Percentiles rank a stretch among this genome's conserved stretches.
phyloP scores from a whole-genome alignment of 768 basidiomycete species.

The Lentinula edodes region DNA sequence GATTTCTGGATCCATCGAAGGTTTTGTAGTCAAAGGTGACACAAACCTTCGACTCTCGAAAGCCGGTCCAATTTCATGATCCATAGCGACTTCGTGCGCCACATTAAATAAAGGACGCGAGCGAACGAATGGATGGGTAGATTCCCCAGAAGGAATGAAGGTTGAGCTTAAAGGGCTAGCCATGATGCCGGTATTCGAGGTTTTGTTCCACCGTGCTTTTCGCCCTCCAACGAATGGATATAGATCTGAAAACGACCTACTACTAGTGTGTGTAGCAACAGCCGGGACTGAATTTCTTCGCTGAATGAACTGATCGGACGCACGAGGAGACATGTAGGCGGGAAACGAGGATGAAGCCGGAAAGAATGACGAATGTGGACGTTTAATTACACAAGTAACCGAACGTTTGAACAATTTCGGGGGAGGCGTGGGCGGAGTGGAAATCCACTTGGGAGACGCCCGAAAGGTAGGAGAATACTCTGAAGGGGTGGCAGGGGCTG shows the following conservation, averaged over 20 bases:
- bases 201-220: neutral
- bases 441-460: conserved; percentile 47
- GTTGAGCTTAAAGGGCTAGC: neutral
- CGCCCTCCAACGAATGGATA: neutral
- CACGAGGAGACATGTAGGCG: conserved; percentile 29
- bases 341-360: conserved; percentile 45
- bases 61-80: neutral
- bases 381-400: conserved; percentile 25
- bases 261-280: conserved; percentile 17
- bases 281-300: conserved; percentile 39
- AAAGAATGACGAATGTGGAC: conserved; percentile 23
- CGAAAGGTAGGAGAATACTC: neutral
- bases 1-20: conserved; percentile 7
- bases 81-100: neutral
- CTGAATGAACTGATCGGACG: conserved; percentile 21
- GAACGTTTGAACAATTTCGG: conserved; percentile 33
- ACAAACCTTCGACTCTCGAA: neutral
- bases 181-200: neutral
- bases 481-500: conserved; percentile 19
- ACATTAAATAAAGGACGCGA: neutral
- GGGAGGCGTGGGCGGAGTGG: conserved; percentile 55
- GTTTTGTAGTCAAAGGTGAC: neutral
- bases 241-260: neutral
- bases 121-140: neutral
- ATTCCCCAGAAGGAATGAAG: neutral